A percentile compares a stretch with the other conserved stretches of the same genome.
Conservation (phyloP, 2,329 filamentous ascomycete species). For the Epichloe typhina region DNA sequence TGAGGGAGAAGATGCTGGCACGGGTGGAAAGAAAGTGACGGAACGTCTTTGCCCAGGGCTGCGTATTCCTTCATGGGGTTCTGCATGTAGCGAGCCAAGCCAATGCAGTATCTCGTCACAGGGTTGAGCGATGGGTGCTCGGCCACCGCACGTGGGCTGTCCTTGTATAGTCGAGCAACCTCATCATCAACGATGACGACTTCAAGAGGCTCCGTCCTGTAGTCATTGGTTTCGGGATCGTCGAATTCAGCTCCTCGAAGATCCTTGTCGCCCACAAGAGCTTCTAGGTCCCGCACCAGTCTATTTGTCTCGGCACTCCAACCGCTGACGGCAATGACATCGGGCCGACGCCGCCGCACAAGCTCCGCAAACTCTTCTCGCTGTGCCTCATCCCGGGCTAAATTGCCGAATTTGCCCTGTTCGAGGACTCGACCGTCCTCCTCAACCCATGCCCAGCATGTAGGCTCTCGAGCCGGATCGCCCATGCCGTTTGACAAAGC, state of each 20-base stretch:
- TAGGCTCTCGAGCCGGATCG: conserved; percentile 57
- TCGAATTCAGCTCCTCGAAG: conserved; percentile 73
- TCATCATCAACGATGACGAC: conserved; percentile 92
- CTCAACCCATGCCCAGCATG: conserved; percentile 86
- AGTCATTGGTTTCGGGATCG: conserved; percentile 62
- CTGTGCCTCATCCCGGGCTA: conserved; percentile 56
- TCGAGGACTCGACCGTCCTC: conserved; percentile 84
- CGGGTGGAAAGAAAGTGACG: conserved; percentile 76
- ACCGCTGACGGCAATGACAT: conserved; percentile 81
- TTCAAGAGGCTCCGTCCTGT: conserved; percentile 67
- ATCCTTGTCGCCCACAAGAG: conserved; percentile 63
- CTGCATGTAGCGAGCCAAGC: conserved; percentile 80
- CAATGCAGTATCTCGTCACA: conserved; percentile 79
- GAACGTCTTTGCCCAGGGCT: conserved; percentile 74
- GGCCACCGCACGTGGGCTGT: conserved; percentile 62
- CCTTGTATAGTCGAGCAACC: conserved; percentile 90
- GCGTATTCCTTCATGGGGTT: conserved; percentile 96
- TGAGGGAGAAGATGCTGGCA: conserved; percentile 80
- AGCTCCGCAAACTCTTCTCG: conserved; percentile 64
- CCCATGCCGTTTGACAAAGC: conserved; percentile 78
- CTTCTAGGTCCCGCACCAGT: conserved; percentile 68
- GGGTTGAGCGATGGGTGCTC: conserved; percentile 74
- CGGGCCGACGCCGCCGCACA: conserved; percentile 66
- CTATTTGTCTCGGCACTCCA: conserved; percentile 78
- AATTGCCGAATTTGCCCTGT: conserved; percentile 73